Percentiles rank a stretch among this genome's conserved stretches.
Conservation (phyloP, 805 yeast species). For the Millerozyma acaciae region DNA sequence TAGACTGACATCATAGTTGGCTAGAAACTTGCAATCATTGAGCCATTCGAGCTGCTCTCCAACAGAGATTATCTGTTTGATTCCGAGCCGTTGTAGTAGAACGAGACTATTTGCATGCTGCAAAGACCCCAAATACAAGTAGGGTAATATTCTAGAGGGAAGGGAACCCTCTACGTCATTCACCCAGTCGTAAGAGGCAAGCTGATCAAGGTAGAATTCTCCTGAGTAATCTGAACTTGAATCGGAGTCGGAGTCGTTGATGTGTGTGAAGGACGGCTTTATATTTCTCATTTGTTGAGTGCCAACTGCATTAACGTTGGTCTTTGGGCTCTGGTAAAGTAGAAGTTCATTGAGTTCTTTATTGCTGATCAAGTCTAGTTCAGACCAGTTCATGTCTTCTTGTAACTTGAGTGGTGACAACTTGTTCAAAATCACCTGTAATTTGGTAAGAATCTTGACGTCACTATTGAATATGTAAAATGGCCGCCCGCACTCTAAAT, state of each 20-base stretch:
- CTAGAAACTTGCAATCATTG: conserved; percentile 25
- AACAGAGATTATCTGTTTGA: conserved; percentile 74
- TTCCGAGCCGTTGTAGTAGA: conserved; percentile 60
- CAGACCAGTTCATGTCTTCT: conserved; percentile 23
- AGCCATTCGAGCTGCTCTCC: conserved; percentile 79
- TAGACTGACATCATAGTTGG: conserved; percentile 18
- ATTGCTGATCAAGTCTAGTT: conserved; percentile 25
- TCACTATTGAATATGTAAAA: conserved; percentile 81
- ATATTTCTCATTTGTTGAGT: conserved; percentile 20
- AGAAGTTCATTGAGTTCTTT: conserved; percentile 34
- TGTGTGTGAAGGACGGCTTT: background rate
- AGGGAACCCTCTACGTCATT: conserved; percentile 57
- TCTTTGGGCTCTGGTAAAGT: conserved; percentile 17
- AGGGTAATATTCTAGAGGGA: conserved; percentile 81
- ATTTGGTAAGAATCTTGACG: conserved; percentile 56
- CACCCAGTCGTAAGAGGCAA: conserved; percentile 28
- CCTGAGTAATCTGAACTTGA: conserved; percentile 5
- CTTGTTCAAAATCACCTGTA: conserved; percentile 57
- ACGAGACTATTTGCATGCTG: conserved; percentile 74
- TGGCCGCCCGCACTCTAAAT: conserved; percentile 64
- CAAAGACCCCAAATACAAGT: conserved; percentile 80
- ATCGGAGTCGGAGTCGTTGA: conserved; percentile 8
- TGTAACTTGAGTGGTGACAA: conserved; percentile 48
- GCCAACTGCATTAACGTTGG: conserved; percentile 6
- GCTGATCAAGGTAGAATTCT: background rate